Conservation (phyloP, 495 filamentous ascomycete genomes). For the Penicillium goetzii region DNA sequence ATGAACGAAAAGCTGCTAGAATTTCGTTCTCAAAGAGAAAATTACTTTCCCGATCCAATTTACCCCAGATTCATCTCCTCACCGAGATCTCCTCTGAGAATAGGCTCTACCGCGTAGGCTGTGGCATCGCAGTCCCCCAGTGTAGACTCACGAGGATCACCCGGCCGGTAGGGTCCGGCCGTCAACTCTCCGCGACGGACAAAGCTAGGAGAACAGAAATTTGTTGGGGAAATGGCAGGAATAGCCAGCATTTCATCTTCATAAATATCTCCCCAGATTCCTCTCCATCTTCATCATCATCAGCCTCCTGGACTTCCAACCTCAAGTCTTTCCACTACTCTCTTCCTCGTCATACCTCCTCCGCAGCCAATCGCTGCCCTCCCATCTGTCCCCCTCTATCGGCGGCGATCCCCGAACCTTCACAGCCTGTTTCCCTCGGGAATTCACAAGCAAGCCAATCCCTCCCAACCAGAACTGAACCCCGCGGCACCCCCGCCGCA, state of each 20-base stretch:
- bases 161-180: conserved; percentile 26
- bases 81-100: conserved; percentile 12
- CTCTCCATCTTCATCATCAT: not conserved
- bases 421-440: conserved; percentile 35
- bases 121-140: not conserved
- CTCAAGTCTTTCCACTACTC: not conserved
- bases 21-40: not conserved
- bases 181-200: conserved; percentile 13
- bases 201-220: conserved; percentile 9
- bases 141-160: not conserved
- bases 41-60: not conserved
- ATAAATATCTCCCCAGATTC: conserved; percentile 2
- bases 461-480: conserved; percentile 21
- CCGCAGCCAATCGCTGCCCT: conserved; percentile 18
- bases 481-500: conserved; percentile 46
- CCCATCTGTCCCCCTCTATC: not conserved
- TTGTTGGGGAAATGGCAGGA: conserved; percentile 2
- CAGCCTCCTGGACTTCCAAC: not conserved
- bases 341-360: not conserved
- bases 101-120: conserved; percentile 17
- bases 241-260: not conserved
- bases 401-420: conserved; percentile 44
- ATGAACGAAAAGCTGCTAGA: not conserved
- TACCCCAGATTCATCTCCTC: conserved; percentile 12
- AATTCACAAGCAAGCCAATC: conserved; percentile 30